Base-by-base conservation (phyloP, 2,329 filamentous ascomycete species). In the Colletotrichum sp. region DNA sequence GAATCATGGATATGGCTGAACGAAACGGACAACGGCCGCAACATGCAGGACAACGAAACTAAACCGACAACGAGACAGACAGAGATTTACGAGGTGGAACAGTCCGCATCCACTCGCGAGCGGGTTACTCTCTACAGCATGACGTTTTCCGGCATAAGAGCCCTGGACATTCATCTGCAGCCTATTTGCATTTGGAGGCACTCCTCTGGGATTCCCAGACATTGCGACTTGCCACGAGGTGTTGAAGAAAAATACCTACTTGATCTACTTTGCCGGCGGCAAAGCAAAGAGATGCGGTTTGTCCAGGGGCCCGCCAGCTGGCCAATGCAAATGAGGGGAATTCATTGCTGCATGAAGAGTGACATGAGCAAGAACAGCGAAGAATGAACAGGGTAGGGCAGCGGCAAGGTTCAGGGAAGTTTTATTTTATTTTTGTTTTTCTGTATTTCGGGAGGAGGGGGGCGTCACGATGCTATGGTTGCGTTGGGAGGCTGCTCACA, bases 311-410 rank as follows among this genome's bases (percentile, higher is more conserved):
- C 22, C 44, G 57, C 66, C 13, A 12, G 19, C 29, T 55, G 22
- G 62, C 32, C 36, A n/a, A 66, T 66, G 36, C 63, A 66, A 25
- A 39, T 52, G 22, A 27, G 29, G 34, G 63, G 59, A 52, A 39
- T 30, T 72, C 16, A 67, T 65, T 73, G 36, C 71, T 57, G 66
- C 71, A 70, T 73, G 62, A 70, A 57, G 34, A 36, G 30, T 73
- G 65, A 49, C 57, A 73, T 39, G 44, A 29, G 39, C 22, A 22
- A 71, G 44, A 25, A 34, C 34, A 62, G 29, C 29, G 8, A 32
- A n/a, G n/a, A 61, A 34, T 16, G 16, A 29, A 25, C 27, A 59
- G 32, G 52, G 68, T 36, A 71, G 44, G 16, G 27, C n/a, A 15
- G 63, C 34, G 34, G 63, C 52, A 72, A 55, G 72, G 69, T 34